These are phyloP conservation scores for Diaporthe australafricana DNA, from an alignment of 2,329 filamentous ascomycete species.

Conservation along the genomic window DNA sequence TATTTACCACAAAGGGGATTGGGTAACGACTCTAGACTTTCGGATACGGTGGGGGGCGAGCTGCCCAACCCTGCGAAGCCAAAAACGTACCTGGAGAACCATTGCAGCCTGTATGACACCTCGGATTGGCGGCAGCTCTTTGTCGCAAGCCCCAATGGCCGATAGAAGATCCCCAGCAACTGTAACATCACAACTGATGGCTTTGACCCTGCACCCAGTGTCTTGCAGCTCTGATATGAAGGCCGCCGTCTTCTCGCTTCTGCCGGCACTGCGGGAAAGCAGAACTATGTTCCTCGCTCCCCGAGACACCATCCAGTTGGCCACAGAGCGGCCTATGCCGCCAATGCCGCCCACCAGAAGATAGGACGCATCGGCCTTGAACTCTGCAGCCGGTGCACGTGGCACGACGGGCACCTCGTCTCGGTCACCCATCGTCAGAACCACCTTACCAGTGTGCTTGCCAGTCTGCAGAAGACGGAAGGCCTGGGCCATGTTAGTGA, in stretches of 20 bases:
- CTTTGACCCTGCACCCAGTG: slow-evolving; percentile 40
- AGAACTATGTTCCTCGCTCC: slow-evolving; percentile 47
- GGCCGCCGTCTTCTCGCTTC: slow-evolving; percentile 29
- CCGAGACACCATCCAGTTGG: slow-evolving; percentile 44
- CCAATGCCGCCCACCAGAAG: slow-evolving; percentile 49
- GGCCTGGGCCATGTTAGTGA: slow-evolving; percentile 45
- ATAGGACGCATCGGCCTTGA: slow-evolving; percentile 44
- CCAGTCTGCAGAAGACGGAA: slow-evolving; percentile 50
- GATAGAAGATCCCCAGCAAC: no score
- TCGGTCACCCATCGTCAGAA: slow-evolving; percentile 44
- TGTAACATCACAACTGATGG: slow-evolving; percentile 45
- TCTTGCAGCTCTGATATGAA: slow-evolving; percentile 41
- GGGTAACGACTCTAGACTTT: no score
- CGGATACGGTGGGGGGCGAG: no score
- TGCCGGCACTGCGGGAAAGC: slow-evolving; percentile 44
- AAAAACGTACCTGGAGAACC: no score
- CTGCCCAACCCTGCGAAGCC: no score
- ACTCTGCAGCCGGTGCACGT: background rate
- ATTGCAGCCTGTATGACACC: slow-evolving; percentile 60
- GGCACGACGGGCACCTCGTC: slow-evolving; percentile 41
- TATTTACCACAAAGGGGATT: no score
- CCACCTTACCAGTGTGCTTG: slow-evolving; percentile 47
- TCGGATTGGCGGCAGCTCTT: slow-evolving; percentile 50
- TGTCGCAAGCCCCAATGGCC: no score
- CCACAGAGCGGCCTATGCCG: slow-evolving; percentile 46